Percentiles rank a stretch among this genome's conserved stretches.
Conservation (phyloP, 2,329 filamentous ascomycete genomes). For the Pseudopyrenochaeta lycopersici region DNA sequence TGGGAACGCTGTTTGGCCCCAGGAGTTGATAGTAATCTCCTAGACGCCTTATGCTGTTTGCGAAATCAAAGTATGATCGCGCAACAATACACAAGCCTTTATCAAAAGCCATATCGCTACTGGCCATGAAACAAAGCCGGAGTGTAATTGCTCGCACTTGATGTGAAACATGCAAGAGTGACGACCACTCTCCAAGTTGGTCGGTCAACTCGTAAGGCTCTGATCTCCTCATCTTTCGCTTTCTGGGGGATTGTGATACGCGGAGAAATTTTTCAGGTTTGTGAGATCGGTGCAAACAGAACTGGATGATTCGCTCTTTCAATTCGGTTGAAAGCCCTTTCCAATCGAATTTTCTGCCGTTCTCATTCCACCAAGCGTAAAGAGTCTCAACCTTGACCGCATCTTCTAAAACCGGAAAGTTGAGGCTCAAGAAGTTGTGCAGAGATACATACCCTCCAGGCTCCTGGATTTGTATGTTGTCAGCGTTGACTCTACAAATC, state of each 20-base stretch:
- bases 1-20: constrained; percentile 14
- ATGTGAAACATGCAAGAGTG: constrained; percentile 29
- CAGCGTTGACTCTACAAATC: neutral
- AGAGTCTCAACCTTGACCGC: constrained; percentile 2
- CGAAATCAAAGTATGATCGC: neutral
- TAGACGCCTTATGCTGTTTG: constrained; percentile 18
- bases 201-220: constrained; percentile 24
- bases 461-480: neutral
- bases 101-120: neutral
- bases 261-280: too few relatives aligned
- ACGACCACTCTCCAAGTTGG: constrained; percentile 22
- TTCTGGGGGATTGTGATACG: neutral
- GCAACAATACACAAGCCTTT: constrained; percentile 17
- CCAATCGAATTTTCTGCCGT: constrained; percentile 40
- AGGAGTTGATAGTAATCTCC: constrained; percentile 23
- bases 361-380: constrained; percentile 31
- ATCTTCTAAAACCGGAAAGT: constrained; percentile 5
- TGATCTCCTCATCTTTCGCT: neutral
- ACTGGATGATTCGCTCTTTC: constrained; percentile 33
- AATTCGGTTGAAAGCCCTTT: constrained; percentile 31
- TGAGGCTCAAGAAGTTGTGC: constrained; percentile 4
- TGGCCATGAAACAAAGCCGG: constrained; percentile 28
- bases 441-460: constrained; percentile 5
- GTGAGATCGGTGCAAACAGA: constrained; percentile 21
- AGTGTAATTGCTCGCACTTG: constrained; percentile 34